Evolutionary conservation across 169 alveolate genomes (phyloP), one percentile per base, ranked within the genome.

Genomic region (Plasmodium ovale): DNA sequence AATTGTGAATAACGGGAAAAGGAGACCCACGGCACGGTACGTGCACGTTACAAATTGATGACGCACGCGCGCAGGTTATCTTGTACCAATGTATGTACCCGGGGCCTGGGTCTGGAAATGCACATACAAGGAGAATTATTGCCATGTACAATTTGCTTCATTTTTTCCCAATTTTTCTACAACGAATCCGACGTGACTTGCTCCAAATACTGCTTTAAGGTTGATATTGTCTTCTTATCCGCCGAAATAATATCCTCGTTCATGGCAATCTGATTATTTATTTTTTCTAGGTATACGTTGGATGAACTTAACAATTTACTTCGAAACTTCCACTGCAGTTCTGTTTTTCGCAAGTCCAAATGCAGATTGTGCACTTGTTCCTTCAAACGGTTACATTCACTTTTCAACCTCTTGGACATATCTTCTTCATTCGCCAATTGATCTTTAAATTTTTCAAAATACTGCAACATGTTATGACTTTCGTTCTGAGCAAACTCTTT

Each of bases 321-420:
- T 60, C 68, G 60, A 53, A 85, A 85, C 27, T 85, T 85, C 91
- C 91, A 85, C 25, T 85, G 73, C 62, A 85, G 69, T 39, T 85
- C 69, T 23, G 69, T 70, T 85, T 69, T 85, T n/a, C 87, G 72
- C 54, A 85, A 54, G 54, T 67, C 74, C 65, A 58, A 47, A 33
- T 56, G 44, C 12, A 85, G 35, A 23, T n/a, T 47, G 9, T 69
- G 14, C n/a, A 70, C 25, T 35, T 25, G 10, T 54, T 85, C 91
- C 37, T 37, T 85, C 49, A 85, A 85, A 33, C 33, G 27, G 3
- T 68, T 62, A 68, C 67, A 37, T 71, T 25, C 73, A 3, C 44
- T 49, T 23, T 29, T 56, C 44, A 85, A 29, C 35, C 35, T 29
- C 49, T 25, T 37, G 21, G 91, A 69, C 16, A 65, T 23, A 42